Evolutionary conservation across 768 basidiomycete genomes (phyloP), one percentile per base, ranked within the genome.

Genomic region (Dentipellis fragilis): DNA sequence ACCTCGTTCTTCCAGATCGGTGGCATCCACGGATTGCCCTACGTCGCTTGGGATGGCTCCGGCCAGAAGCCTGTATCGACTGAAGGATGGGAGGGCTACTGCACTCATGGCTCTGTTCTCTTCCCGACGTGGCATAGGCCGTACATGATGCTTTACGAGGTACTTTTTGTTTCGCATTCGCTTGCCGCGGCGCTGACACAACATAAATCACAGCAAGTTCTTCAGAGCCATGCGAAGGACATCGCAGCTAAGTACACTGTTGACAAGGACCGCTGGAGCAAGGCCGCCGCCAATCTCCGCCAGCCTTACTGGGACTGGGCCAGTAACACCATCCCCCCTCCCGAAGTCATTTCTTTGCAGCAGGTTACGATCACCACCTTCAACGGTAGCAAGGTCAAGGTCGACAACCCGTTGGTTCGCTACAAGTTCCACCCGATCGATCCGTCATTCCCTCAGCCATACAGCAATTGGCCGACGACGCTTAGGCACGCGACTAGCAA

Each of bases 111-210:
- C 14, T 74, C 73, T 1, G 69, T 74, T 9, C 66, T 80, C 10
- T 80, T 80, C 69, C 79, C 79, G 8, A 79, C 76, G 4, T 81
- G 77, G 75, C 80, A 83, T 59, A 66, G 80, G 51, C 77, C 78
- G 2, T 81, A 81, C 58, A 64, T 81, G 22, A 63, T 73, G 36
- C 64, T 80, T 1, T 73, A 72, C 56, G 80, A 83, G 71, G 80
- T 80, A 48, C 10, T 68, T 57, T 10, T 14, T 12, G 50, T 42
- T 14, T n/a, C 12, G 5, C 23, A 47, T 45, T 22, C 16, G 7
- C 17, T n/a, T 19, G 11, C n/a, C 39, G 34, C 10, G 40, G 42
- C 10, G 36, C 38, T n/a, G 38, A 22, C 53, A 22, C 53, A 14
- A 49, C 49, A 17, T 54, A 29, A 29, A 10, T 36, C 50, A 51